phyloP scores from a whole-genome alignment of 805 yeast genomes.

The Candida chilensis region DNA sequence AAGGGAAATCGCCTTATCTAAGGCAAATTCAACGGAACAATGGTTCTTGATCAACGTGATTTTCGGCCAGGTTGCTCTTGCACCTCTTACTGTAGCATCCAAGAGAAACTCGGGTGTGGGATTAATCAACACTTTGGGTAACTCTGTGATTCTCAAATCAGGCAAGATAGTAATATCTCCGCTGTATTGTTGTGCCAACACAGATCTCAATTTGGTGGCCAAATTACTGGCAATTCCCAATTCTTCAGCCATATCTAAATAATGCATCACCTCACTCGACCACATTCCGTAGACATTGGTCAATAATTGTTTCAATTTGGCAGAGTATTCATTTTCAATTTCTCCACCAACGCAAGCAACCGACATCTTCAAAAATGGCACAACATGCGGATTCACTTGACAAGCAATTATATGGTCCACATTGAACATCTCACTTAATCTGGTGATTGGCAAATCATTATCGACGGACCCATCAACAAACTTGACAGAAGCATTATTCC shows the following conservation, averaged over 20 bases:
- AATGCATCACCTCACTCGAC: slow-evolving; percentile 70
- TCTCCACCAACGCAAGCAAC: slow-evolving; percentile 64
- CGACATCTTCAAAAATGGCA: slow-evolving; percentile 71
- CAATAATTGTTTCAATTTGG: slow-evolving; percentile 41
- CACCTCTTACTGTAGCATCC: slow-evolving; percentile 71
- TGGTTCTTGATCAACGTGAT: slow-evolving; percentile 79
- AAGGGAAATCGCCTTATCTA: slow-evolving; percentile 70
- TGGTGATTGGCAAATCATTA: slow-evolving; percentile 83
- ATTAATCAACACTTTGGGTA: slow-evolving; percentile 59
- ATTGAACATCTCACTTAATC: slow-evolving; percentile 93
- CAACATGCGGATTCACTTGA: slow-evolving; percentile 95
- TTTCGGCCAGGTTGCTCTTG: slow-evolving; percentile 91
- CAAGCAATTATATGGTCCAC: slow-evolving; percentile 97
- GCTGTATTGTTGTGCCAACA: slow-evolving; percentile 78
- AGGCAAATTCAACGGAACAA: slow-evolving; percentile 80
- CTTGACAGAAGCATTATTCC: slow-evolving; percentile 72
- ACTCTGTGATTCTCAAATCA: slow-evolving; percentile 49
- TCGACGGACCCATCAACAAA: slow-evolving; percentile 96
- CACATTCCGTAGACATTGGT: slow-evolving; percentile 48
- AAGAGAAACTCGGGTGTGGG: slow-evolving; percentile 74
- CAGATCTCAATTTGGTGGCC: slow-evolving; percentile 63
- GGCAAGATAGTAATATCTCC: slow-evolving; percentile 95
- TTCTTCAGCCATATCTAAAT: slow-evolving; percentile 63
- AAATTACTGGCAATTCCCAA: slow-evolving; percentile 68
- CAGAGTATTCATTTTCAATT: slow-evolving; percentile 50